Percentiles rank a stretch among this genome's conserved stretches.
phyloP scores from a whole-genome alignment of 306 rosid species.

The Cucurbita argyrosperma region DNA sequence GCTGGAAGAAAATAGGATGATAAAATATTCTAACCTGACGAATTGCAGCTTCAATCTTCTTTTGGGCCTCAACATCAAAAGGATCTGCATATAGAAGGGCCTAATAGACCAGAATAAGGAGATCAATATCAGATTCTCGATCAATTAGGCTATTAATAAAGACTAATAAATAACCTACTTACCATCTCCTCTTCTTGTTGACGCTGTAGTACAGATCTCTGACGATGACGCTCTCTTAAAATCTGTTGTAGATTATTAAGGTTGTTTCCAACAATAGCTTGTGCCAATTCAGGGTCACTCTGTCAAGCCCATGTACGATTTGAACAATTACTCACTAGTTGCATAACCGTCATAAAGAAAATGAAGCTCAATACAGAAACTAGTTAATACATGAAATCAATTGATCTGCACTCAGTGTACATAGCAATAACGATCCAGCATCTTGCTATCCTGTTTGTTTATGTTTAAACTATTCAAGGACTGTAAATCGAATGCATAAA shows the following conservation, averaged over 20 bases:
- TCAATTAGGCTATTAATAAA: neutral
- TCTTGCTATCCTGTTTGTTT: neutral
- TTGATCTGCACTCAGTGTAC: neutral
- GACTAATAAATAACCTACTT: conserved; percentile 13
- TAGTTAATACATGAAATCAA: neutral
- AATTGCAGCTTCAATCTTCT: conserved; percentile 94
- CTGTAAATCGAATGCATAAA: neutral
- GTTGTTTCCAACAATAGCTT: conserved; percentile 67
- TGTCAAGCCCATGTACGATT: conserved; percentile 12
- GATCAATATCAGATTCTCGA: neutral
- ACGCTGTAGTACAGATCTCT: conserved; percentile 38
- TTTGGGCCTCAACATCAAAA: conserved; percentile 93
- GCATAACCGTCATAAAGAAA: neutral
- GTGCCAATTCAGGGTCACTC: conserved; percentile 89
- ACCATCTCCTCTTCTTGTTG: conserved; percentile 83
- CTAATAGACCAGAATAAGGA: conserved; percentile 22
- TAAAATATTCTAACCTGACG: conserved; percentile 50
- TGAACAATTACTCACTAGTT: neutral
- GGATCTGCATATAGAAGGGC: conserved; percentile 94
- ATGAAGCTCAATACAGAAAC: neutral
- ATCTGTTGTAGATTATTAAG: conserved; percentile 62
- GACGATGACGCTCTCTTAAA: conserved; percentile 44
- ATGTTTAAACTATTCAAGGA: neutral
- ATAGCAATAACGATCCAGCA: neutral
- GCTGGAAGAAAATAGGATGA: neutral